Percentiles rank a stretch among this genome's conserved stretches.
Evolutionary conservation across 257 asterid species (phyloP).

Genomic region (Solanum chiquidenum): DNA sequence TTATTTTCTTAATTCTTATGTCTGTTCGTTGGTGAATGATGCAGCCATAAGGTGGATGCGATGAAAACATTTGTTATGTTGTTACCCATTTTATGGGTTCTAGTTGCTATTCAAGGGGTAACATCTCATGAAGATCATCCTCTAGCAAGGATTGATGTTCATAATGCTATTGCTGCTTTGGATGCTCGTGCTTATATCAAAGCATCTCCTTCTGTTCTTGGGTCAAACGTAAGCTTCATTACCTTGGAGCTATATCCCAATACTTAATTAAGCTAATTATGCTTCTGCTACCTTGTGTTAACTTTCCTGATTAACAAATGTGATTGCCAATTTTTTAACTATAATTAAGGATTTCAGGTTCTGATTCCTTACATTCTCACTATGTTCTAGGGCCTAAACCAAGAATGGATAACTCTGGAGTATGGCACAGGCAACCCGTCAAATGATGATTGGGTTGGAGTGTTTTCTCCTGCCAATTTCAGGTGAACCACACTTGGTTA

Average conservation of each 20-base stretch:
- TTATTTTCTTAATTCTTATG: background rate
- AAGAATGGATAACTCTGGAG: slow-evolving; percentile 62
- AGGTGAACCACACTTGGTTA: slow-evolving; percentile 30
- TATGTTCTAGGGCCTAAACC: slow-evolving; percentile 30
- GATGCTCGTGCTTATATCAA: slow-evolving; percentile 45
- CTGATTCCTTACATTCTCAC: background rate
- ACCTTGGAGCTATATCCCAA: background rate
- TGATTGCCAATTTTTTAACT: background rate
- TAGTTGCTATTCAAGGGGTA: slow-evolving; percentile 31
- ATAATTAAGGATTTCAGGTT: background rate
- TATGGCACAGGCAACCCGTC: slow-evolving; percentile 51
- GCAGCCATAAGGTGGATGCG: slow-evolving; percentile 13
- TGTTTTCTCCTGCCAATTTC: slow-evolving; percentile 91
- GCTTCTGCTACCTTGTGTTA: background rate
- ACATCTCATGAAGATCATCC: slow-evolving; percentile 71
- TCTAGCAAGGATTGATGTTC: slow-evolving; percentile 46
- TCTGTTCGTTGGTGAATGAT: background rate
- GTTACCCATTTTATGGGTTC: slow-evolving; percentile 39
- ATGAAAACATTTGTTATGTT: slow-evolving; percentile 29
- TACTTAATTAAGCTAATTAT: background rate
- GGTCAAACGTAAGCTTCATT: slow-evolving; percentile 40
- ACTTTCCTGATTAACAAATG: background rate
- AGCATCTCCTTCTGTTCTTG: slow-evolving; percentile 76
- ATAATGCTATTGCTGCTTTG: slow-evolving; percentile 46
- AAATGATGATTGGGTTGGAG: slow-evolving; percentile 82